phyloP scores from a whole-genome alignment of 2,329 filamentous ascomycete species.

The Ophiosphaerella narmari region DNA sequence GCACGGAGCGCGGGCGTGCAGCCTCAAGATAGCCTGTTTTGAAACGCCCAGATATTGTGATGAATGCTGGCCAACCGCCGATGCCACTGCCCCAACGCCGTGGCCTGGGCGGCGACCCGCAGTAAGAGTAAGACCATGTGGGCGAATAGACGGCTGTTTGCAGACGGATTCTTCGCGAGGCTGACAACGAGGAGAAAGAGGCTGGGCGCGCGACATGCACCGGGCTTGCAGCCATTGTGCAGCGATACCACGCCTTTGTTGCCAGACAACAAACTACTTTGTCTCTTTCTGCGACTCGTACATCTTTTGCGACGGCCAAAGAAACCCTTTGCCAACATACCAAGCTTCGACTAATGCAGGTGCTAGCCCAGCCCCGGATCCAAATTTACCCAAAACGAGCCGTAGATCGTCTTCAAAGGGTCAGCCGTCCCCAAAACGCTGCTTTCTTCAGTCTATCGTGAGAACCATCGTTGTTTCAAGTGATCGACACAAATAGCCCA shows the following conservation, averaged over 20 bases:
- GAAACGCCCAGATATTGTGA: constrained; percentile 25
- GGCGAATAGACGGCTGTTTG: constrained; percentile 5
- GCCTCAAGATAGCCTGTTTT: constrained; percentile 16
- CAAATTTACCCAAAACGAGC: constrained; percentile 27
- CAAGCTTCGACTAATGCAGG: constrained; percentile 23
- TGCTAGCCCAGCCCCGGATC: constrained; percentile 14
- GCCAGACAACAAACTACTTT: neutral
- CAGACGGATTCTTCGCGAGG: neutral
- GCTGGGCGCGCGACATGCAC: neutral
- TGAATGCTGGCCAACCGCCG: constrained; percentile 21
- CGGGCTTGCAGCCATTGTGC: neutral
- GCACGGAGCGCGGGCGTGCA: constrained; percentile 2
- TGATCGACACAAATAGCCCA: constrained; percentile 12
- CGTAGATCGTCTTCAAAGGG: constrained; percentile 1
- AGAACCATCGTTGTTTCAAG: constrained; percentile 17
- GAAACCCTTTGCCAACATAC: constrained; percentile 8
- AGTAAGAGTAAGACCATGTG: constrained; percentile 12
- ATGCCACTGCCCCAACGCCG: constrained; percentile 11
- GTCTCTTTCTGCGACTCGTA: neutral
- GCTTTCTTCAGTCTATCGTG: constrained; percentile 6
- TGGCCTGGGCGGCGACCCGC: constrained; percentile 5
- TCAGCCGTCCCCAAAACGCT: neutral
- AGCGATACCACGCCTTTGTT: neutral
- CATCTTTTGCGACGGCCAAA: constrained; percentile 1
- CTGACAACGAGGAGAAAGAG: neutral